Evolutionary conservation across 1,139 yeast genomes (phyloP), one percentile per base, ranked within the genome.

Genomic region (Kurtzmaniella quercitrusa): DNA sequence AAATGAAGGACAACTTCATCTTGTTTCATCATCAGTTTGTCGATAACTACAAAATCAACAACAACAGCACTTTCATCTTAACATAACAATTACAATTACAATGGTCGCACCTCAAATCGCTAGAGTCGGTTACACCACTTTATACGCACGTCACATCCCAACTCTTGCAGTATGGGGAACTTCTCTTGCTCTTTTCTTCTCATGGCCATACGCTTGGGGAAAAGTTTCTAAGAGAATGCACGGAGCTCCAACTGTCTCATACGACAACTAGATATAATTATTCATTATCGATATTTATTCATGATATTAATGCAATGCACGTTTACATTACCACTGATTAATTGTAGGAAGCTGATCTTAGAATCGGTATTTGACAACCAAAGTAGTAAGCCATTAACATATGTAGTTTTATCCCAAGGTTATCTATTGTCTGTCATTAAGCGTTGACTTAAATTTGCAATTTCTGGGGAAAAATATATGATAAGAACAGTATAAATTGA

Each of bases 161-260:
- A 45, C 44, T 7, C 39, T 68, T 36, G 59, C 49, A n/a, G 49
- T 50, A 8, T 68, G 74, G 74, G 68, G 59, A 14, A 38, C 54
- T 30, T 65, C 66, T 12, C 44, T 70, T n/a, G 56, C 51, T 2
- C 36, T 52, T 26, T 63, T 68, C 51, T 60, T 70, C 45, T 65
- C 63, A 18, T 68, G 74, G 73, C 74, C 75, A 15, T 71, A 65
- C 45, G 50, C 56, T 16, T 54, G 50, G 51, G 59, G 58, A 33
- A 55, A 50, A 17, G 48, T 44, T 9, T 53, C 60, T 35, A 65
- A 68, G 50, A 59, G 44, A 37, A 40, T 45, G 26, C 50, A 59
- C 46, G 33, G 59, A 38, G 74, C 58, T 23, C 74, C 71, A 14
- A 49, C 51, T 33, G 5, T 33, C 16, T 23, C 14, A 21, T 23